Evolutionary conservation across 2,329 filamentous ascomycete genomes (phyloP), one percentile per base, ranked within the genome.

Genomic region (Pseudogymnoascus sp.): DNA sequence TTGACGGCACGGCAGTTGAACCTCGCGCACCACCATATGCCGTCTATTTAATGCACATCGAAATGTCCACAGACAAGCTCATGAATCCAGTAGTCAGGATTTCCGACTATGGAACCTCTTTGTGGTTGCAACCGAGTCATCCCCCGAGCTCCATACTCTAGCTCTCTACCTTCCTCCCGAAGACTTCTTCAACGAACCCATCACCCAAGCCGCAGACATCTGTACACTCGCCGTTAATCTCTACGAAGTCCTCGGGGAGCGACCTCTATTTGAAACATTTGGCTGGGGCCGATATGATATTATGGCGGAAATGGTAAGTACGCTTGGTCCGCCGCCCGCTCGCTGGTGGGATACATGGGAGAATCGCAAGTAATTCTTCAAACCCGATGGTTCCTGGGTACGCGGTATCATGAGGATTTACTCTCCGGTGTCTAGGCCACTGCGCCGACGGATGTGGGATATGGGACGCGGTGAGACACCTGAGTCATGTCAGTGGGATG

Each of bases 321-420:
- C 61, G 25, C 57, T 65, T 30, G 63, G 63, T 12, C 62, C 25
- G 41, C 50, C 64, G 30, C 63, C 63, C 28, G 61, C 62, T 22
- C 58, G 59, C 14, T 64, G 63, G 63, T 65, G 63, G 64, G 60
- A 59, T 14, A 38, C 60, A 8, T 65, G 64, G 64, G 57, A 61
- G 35, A 57, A 57, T 47, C 54, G 62, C 34, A 50, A 38, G 18
- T 37, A 37, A 22, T 37, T 62, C 7, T 63, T 39, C 16, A 47
- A 62, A n/a, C 39, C 59, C 25, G 60, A 62, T 4, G 57, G 61
- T 14, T 57, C 57, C n/a, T 47, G 41, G 22, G 41, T 47, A 6
- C 22, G 41, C 4, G 14, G 28, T 25, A 47, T 47, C 6, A 47
- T 25, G 22, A 47, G 41, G 41, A 28, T 28, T 4, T 9, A 28